phyloP scores from a whole-genome alignment of 2,329 filamentous ascomycete species.

The Huntiella bhutanensis region DNA sequence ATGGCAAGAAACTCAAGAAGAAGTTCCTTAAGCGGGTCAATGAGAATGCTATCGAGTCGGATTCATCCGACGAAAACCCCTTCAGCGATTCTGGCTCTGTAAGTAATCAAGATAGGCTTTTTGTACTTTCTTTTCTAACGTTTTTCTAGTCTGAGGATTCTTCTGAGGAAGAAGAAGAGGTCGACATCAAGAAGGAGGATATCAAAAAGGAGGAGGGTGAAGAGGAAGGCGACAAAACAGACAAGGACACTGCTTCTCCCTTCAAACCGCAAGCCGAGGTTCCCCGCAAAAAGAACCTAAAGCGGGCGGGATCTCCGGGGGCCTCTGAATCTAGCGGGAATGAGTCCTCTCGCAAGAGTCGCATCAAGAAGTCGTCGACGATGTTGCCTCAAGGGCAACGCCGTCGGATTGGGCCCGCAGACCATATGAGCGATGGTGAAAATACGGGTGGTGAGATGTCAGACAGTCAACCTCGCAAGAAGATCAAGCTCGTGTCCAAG shows the following conservation, averaged over 20 bases:
- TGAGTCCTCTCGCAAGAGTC: conserved; percentile 62
- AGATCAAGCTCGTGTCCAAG: conserved; percentile 31
- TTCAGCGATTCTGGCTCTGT: conserved; percentile 19
- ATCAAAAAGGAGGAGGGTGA: conserved; percentile 36
- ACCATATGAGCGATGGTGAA: conserved; percentile 54
- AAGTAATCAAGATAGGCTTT: conserved; percentile 10
- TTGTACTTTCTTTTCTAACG: neutral
- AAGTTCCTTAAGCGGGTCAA: conserved; percentile 69
- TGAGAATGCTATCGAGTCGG: conserved; percentile 68
- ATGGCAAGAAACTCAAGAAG: conserved; percentile 63
- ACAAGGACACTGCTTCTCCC: conserved; percentile 47
- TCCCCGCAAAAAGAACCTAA: conserved; percentile 46
- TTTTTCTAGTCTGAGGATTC: conserved; percentile 14
- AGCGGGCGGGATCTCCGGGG: conserved; percentile 71
- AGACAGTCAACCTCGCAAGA: conserved; percentile 30
- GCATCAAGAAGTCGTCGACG: conserved; percentile 31
- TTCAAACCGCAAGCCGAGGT: conserved; percentile 29
- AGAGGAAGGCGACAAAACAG: conserved; percentile 33
- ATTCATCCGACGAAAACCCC: conserved; percentile 29
- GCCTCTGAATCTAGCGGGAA: conserved; percentile 82
- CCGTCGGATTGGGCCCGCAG: conserved; percentile 26
- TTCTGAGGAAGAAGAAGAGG: conserved; percentile 21
- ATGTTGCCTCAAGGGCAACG: conserved; percentile 20
- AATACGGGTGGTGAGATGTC: conserved; percentile 50
- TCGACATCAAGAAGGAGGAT: conserved; percentile 21